Evolutionary conservation across 83 land plant genomes (phyloP).

Genomic region (Picea abies): DNA sequence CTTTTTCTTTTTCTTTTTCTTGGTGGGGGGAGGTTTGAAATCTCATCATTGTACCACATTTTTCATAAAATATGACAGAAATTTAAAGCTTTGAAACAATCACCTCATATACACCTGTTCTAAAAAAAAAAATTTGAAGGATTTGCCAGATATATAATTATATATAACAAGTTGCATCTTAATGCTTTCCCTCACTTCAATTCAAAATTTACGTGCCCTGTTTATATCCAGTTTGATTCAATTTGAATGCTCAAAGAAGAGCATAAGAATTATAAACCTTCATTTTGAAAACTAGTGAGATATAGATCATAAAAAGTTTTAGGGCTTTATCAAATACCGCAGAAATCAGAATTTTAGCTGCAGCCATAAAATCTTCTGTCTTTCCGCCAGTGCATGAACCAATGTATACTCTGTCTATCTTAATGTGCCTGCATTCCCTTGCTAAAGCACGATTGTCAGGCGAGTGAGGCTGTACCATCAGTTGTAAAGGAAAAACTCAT

Average conservation of each 20-base stretch:
- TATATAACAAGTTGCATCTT: neutral
- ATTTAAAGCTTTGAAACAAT: neutral
- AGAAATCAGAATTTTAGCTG: slow-evolving; percentile 76
- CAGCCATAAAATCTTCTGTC: slow-evolving; percentile 93
- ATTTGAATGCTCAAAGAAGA: neutral
- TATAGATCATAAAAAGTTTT: too few species aligned
- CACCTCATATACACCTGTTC: neutral
- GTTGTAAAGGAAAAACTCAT: neutral
- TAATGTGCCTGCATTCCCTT: slow-evolving; percentile 94
- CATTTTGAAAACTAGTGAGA: neutral
- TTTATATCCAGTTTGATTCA: neutral
- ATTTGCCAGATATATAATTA: neutral
- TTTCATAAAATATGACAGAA: too few species aligned
- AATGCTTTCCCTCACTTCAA: neutral
- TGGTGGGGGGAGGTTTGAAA: too few species aligned
- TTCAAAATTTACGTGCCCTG: neutral
- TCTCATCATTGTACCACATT: too few species aligned
- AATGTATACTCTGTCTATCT: slow-evolving; percentile 93
- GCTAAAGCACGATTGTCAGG: slow-evolving; percentile 95
- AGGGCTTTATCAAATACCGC: slow-evolving; percentile 47
- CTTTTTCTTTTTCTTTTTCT: too few species aligned
- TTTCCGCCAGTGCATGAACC: slow-evolving; percentile 99
- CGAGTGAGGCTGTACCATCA: slow-evolving; percentile 86
- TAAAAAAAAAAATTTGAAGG: neutral
- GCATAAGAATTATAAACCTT: neutral